Evolutionary conservation across 164 flowering plant species (phyloP).

Genomic region (Aristolochia contorta): DNA sequence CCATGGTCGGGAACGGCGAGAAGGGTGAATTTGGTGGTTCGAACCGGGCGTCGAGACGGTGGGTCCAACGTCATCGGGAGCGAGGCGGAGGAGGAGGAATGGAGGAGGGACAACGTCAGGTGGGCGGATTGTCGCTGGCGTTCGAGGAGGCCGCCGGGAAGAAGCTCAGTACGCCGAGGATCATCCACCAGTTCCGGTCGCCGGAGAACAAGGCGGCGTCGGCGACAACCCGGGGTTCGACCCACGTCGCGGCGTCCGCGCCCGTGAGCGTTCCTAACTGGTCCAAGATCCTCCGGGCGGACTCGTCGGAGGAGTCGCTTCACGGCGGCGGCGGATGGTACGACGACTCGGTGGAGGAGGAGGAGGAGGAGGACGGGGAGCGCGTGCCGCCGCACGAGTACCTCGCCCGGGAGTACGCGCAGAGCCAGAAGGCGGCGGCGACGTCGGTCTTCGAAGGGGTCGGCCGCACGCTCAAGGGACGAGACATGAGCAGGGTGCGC

Average conservation of each 20-base stretch:
- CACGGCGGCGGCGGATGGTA: constrained; percentile 29
- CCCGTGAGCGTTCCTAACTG: constrained; percentile 89
- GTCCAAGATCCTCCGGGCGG: constrained; percentile 56
- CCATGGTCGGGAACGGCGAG: constrained; percentile 9
- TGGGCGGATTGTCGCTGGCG: constrained; percentile 74
- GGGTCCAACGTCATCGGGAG: no score
- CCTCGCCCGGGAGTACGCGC: constrained; percentile 47
- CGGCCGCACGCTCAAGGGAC: constrained; percentile 93
- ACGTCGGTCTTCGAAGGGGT: constrained; percentile 82
- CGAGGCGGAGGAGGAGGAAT: constrained; percentile 5
- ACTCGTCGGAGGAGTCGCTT: constrained; percentile 65
- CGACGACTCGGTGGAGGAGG: constrained; percentile 25
- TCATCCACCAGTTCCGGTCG: constrained; percentile 45
- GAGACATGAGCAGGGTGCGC: constrained; percentile 87
- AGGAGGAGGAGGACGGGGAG: constrained; percentile 26
- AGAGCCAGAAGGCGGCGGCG: constrained; percentile 32
- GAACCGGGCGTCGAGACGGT: no score
- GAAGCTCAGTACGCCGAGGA: constrained; percentile 37
- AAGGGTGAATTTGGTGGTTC: constrained; percentile 1
- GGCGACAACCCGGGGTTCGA: constrained; percentile 19
- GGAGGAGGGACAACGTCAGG: constrained; percentile 15
- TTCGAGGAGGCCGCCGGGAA: constrained; percentile 31
- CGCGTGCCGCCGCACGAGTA: constrained; percentile 91
- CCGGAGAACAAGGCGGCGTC: constrained; percentile 16
- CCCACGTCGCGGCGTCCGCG: constrained; percentile 62